Percentiles rank a stretch among this genome's conserved stretches.
phyloP scores from a whole-genome alignment of 768 basidiomycete genomes.

The Russula sp. region DNA sequence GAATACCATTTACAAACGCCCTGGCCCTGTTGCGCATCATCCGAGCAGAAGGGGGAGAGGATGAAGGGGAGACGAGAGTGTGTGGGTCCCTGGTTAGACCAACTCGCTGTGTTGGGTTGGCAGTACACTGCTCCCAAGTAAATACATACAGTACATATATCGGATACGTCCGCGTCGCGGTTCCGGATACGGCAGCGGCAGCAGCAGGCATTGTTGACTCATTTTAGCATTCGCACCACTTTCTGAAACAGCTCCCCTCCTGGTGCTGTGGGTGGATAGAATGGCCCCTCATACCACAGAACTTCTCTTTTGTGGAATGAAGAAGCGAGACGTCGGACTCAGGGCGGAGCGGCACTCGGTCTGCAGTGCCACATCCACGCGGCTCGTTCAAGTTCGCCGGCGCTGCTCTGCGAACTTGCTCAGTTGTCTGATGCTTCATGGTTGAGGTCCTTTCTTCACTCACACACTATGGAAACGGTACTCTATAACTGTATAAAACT shows the following conservation, averaged over 20 bases:
- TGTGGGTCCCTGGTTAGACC: no score
- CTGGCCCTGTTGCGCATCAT: not conserved
- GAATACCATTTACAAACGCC: not conserved
- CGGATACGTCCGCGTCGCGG: not conserved
- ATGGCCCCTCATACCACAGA: not conserved
- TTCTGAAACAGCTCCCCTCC: not conserved
- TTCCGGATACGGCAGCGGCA: not conserved
- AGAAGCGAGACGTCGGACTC: not conserved
- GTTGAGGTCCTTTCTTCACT: not conserved
- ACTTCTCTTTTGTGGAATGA: not conserved
- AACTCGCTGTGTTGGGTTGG: no score
- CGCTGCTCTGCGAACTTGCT: not conserved
- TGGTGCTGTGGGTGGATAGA: not conserved
- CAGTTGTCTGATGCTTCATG: not conserved
- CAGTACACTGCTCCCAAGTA: no score
- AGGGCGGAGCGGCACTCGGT: not conserved
- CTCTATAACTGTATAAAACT: not conserved
- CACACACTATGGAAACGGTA: not conserved
- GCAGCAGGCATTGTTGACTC: not conserved
- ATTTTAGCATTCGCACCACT: not conserved
- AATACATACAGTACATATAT: not conserved
- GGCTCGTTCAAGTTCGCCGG: not conserved
- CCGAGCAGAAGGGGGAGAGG: not conserved
- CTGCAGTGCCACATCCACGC: not conserved
- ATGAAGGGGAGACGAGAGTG: not conserved